Evolutionary conservation across 192 early-diverging fungal genomes (phyloP), one percentile per base, ranked within the genome.

Genomic region (Coemansia sp.): DNA sequence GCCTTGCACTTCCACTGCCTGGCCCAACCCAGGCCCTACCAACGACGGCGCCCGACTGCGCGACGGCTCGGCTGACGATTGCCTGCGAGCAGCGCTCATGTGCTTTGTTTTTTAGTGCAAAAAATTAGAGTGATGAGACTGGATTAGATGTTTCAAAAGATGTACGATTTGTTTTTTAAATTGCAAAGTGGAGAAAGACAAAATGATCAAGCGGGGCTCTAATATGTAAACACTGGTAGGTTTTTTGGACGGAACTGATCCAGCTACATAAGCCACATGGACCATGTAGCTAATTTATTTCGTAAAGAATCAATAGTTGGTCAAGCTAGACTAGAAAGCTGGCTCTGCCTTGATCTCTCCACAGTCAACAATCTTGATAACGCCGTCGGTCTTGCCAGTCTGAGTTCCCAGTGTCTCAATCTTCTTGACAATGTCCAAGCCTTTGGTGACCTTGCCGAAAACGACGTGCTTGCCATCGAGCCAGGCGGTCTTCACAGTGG

Each of bases 381-480:
- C 65, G 39, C 75, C 48, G n/a, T 91, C 90, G 38, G 84, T 83
- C 68, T 93, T 91, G 58, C 80, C 76, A 3, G n/a, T 36, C 5
- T 61, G 67, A 41, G 67, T 83, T 37, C 83, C 77, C 10, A 84
- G 75, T 25, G 74, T 64, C 76, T 97, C 95, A 41, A 97, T 88
- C 15, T 73, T 63, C 45, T 91, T 86, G 32, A 97, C 89, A 10
- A 98, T 61, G 23, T 86, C 87, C 84, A 93, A 89, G 42, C 62
- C 94, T 74, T 90, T 84, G 19, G 78, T 63, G 21, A 94, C 92
- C 62, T 86, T 84, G 66, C 92, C 92, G 77, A 92, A 94, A 3
- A 94, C 89, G 32, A 94, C 92, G 62, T 94, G 92, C 68, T 89
- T 89, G 55, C 79, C 86, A 67, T 94, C 89, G 75, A 94, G 87